phyloP scores from a whole-genome alignment of 2,329 filamentous ascomycete species.

The Fusarium incarnatum region DNA sequence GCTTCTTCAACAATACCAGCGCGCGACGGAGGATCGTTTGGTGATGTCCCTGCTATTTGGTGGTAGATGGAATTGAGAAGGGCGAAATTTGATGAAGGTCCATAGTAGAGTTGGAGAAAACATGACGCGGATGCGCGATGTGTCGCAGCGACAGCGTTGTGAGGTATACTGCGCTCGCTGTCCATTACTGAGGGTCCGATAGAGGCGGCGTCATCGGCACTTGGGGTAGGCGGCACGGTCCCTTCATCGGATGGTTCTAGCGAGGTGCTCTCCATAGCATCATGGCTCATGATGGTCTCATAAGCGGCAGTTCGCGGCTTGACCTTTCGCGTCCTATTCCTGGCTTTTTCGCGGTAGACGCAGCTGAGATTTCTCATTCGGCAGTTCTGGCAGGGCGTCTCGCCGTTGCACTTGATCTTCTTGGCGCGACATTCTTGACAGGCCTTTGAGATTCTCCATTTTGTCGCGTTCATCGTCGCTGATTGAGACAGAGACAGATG shows the following conservation, averaged over 20 bases:
- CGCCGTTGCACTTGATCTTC: constrained; percentile 51
- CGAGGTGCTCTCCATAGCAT: constrained; percentile 29
- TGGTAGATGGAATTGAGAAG: constrained; percentile 52
- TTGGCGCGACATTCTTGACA: constrained; percentile 51
- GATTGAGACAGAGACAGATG: neutral
- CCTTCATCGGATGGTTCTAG: constrained; percentile 42
- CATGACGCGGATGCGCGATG: constrained; percentile 59
- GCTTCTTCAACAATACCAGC: constrained; percentile 47
- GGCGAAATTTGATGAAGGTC: constrained; percentile 59
- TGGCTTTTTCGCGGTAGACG: constrained; percentile 50
- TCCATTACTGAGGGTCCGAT: constrained; percentile 25
- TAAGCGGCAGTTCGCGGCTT: constrained; percentile 41
- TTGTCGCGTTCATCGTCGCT: constrained; percentile 45
- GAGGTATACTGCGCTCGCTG: constrained; percentile 49
- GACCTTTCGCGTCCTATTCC: constrained; percentile 46
- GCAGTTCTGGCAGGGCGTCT: constrained; percentile 48
- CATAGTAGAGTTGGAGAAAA: constrained; percentile 59
- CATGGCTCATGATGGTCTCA: constrained; percentile 40
- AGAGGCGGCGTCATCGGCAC: constrained; percentile 18
- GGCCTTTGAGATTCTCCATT: constrained; percentile 51
- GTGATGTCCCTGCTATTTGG: constrained; percentile 48
- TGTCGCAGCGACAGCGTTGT: constrained; percentile 58
- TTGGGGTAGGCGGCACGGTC: constrained; percentile 35
- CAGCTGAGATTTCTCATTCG: constrained; percentile 44
- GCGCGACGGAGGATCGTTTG: constrained; percentile 37